Conservation (phyloP, 2,329 filamentous ascomycete species). For the Plenodomus biglobosus region DNA sequence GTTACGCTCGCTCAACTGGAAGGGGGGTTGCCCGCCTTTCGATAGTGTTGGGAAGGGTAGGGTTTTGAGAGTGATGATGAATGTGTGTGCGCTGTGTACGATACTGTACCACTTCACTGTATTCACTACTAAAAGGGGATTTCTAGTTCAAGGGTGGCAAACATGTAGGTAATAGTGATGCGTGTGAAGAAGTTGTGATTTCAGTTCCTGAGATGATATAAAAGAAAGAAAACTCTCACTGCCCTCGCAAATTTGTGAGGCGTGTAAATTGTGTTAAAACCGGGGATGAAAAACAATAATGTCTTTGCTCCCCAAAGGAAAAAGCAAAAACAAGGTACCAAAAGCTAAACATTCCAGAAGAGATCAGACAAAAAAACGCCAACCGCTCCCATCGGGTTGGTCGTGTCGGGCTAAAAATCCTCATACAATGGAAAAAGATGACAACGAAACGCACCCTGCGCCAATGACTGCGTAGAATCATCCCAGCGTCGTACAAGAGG, state of each 20-base stretch:
- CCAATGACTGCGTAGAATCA: conserved; percentile 42
- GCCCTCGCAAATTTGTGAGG: conserved; percentile 34
- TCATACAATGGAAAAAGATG: conserved; percentile 38
- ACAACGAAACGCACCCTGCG: conserved; percentile 29
- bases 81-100: too few species aligned
- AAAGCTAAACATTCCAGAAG: conserved; percentile 34
- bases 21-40: too few species aligned
- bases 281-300: neutral
- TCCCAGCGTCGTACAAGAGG: conserved; percentile 45
- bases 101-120: too few species aligned
- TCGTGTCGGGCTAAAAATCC: conserved; percentile 25
- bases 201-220: conserved; percentile 30
- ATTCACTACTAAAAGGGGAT: too few species aligned
- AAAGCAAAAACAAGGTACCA: conserved; percentile 14
- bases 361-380: conserved; percentile 18
- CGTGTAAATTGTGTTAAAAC: conserved; percentile 37
- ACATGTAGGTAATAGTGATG: too few species aligned
- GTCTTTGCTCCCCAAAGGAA: neutral
- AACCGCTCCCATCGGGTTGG: conserved; percentile 18
- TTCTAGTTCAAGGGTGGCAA: too few species aligned
- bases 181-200: conserved; percentile 37
- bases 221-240: too few species aligned
- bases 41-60: too few species aligned
- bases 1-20: too few species aligned
- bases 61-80: too few species aligned